Evolutionary conservation across 306 rosid genomes (phyloP).

Genomic region (Glycine soja): DNA sequence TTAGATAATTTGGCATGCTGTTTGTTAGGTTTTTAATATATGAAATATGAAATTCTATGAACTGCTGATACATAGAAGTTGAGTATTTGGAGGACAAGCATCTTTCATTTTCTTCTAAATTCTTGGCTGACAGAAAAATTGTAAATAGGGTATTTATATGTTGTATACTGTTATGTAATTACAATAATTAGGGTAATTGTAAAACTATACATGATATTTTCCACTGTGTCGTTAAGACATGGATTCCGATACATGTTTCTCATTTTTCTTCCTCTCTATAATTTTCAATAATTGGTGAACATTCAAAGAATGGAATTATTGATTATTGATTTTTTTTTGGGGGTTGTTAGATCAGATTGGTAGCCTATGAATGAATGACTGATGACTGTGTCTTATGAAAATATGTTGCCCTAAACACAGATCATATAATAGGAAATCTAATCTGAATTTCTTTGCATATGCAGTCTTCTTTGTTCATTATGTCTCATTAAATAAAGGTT

Average conservation of each 20-base stretch:
- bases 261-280: conserved; percentile 1
- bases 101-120: conserved; percentile 9
- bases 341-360: conserved; percentile 17
- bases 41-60: conserved; percentile 20
- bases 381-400: conserved; percentile 23
- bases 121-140: not conserved
- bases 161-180: not conserved
- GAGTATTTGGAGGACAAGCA: conserved; percentile 2
- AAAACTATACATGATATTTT: not conserved
- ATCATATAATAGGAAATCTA: not conserved
- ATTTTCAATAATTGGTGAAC: not conserved
- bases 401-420: not conserved
- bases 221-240: not conserved
- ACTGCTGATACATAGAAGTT: not conserved
- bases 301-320: not conserved
- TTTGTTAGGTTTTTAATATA: conserved; percentile 26
- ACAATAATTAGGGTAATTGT: not conserved
- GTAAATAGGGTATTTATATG: not conserved
- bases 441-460: conserved; percentile 23
- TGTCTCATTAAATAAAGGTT: not conserved
- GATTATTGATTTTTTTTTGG: not conserved
- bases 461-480: conserved; percentile 6
- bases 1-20: conserved; percentile 24
- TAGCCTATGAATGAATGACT: not conserved
- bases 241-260: not conserved